Conservation (phyloP, 2,329 filamentous ascomycete species). For the Dactylellina cionopaga region DNA sequence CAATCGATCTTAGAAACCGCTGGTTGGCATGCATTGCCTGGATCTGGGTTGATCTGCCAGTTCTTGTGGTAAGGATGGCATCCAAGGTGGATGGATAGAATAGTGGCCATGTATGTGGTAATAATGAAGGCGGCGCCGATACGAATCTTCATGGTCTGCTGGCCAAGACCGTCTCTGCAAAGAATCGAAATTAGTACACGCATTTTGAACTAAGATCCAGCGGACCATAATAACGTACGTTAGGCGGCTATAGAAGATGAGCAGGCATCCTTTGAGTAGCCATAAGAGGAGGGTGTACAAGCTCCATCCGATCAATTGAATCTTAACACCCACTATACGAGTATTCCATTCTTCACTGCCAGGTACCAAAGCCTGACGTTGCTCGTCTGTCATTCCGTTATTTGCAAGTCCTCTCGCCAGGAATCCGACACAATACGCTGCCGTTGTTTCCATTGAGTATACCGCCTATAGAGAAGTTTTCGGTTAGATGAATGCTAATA, state of each 20-base stretch:
- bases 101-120: slow-evolving; percentile 65
- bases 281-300: slow-evolving; percentile 67
- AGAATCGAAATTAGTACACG: neutral
- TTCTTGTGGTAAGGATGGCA: slow-evolving; percentile 67
- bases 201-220: neutral
- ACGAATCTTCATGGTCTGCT: slow-evolving; percentile 64
- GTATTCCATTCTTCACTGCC: slow-evolving; percentile 63
- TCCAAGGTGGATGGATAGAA: slow-evolving; percentile 66
- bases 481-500: neutral
- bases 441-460: slow-evolving; percentile 65
- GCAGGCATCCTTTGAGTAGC: slow-evolving; percentile 68
- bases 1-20: slow-evolving; percentile 66
- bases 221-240: slow-evolving; percentile 60
- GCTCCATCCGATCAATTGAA: slow-evolving; percentile 67
- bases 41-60: slow-evolving; percentile 71
- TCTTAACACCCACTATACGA: slow-evolving; percentile 67
- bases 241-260: slow-evolving; percentile 68
- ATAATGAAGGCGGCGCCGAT: slow-evolving; percentile 66
- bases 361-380: slow-evolving; percentile 64
- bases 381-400: slow-evolving; percentile 67
- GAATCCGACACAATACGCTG: slow-evolving; percentile 65
- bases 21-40: slow-evolving; percentile 65
- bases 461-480: slow-evolving; percentile 61
- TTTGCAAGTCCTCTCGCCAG: slow-evolving; percentile 67
- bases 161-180: slow-evolving; percentile 61